Base-by-base conservation (phyloP, 371 early-diverging fungal species). In the Lichtheimia ramosa region DNA sequence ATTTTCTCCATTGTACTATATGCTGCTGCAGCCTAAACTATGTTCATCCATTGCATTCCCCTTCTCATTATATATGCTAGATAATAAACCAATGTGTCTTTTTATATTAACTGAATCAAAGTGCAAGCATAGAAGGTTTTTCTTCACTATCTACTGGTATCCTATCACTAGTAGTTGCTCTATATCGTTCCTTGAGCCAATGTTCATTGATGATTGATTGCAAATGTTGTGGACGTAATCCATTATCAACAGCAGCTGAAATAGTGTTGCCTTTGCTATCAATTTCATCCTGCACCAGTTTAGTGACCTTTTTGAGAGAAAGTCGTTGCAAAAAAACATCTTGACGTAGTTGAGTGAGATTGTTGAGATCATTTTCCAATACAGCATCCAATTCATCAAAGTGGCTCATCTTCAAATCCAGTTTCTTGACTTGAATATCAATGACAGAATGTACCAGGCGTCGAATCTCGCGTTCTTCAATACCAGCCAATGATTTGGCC, bases 341-440 rank as follows among this genome's bases (percentile, higher is more conserved):
- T 60, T 89, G 88, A 15, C 93, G 85, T 73, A 94, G 94, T 24
- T 84, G 81, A 56, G 92, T 92, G 21, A 97, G 69, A 16, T 94
- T 89, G 56, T 84, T 80, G 56, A 91, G 75, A 71, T 97, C 97
- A 28, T 82, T 77, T 63, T 96, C 96, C 28, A 98, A 65, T 2
- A 93, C 77, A 10, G 83, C 83, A 68, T 96, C 97, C 67, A 97
- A 62, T 62, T 96, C 94, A 46, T 94, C 92, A 68, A 98, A 94
- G 59, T 96, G 91, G 60, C 81, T 82, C 83, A 98, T 86, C 71
- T 97, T 97, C 43, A 93, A 70, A 57, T 95, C 92, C 62, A 97
- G 65, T 71, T 96, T 96, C 69, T 86, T 85, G 58, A 92, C 64
- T 68, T 98, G 93, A 15, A 88, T 71, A 54, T 96, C 93, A 14